phyloP scores from a whole-genome alignment of 306 rosid genomes.

The Ziziphus jujuba region DNA sequence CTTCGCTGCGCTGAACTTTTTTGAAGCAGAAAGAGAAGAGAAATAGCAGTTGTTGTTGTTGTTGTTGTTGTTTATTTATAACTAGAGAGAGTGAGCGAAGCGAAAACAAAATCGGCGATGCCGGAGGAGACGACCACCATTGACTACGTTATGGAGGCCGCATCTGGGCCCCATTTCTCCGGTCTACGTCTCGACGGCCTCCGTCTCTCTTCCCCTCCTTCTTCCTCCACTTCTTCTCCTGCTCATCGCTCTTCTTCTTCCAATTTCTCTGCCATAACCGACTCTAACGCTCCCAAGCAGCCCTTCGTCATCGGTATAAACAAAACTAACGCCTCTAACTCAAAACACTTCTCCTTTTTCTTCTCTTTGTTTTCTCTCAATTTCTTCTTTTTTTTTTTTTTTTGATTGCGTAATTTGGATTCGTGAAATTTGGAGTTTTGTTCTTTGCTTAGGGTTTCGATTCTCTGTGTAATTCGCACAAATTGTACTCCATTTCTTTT shows the following conservation, averaged over 20 bases:
- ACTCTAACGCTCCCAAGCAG: conserved; percentile 47
- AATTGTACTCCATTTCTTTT: not conserved
- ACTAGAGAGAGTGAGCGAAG: not conserved
- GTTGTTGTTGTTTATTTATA: not conserved
- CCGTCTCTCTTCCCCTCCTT: conserved; percentile 42
- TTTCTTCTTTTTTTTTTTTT: not conserved
- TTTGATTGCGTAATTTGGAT: not conserved
- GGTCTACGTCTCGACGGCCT: conserved; percentile 77
- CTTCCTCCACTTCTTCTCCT: conserved; percentile 44
- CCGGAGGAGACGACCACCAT: conserved; percentile 71
- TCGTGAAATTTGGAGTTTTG: not conserved
- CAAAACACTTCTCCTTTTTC: no score
- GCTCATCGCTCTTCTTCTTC: conserved; percentile 32
- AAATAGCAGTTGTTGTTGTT: not conserved
- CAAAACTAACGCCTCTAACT: no score
- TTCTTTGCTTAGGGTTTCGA: not conserved
- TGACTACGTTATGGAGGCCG: conserved; percentile 90
- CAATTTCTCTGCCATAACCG: conserved; percentile 35
- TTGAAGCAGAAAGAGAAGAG: not conserved
- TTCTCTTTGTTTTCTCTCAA: not conserved
- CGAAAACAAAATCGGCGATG: conserved; percentile 31
- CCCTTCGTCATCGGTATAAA: conserved; percentile 82
- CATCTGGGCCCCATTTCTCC: conserved; percentile 91
- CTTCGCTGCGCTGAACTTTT: not conserved
- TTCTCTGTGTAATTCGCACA: not conserved